These are phyloP conservation scores for Corymbia maculata DNA, from an alignment of 345 rosid genomes.

Conservation along the genomic window DNA sequence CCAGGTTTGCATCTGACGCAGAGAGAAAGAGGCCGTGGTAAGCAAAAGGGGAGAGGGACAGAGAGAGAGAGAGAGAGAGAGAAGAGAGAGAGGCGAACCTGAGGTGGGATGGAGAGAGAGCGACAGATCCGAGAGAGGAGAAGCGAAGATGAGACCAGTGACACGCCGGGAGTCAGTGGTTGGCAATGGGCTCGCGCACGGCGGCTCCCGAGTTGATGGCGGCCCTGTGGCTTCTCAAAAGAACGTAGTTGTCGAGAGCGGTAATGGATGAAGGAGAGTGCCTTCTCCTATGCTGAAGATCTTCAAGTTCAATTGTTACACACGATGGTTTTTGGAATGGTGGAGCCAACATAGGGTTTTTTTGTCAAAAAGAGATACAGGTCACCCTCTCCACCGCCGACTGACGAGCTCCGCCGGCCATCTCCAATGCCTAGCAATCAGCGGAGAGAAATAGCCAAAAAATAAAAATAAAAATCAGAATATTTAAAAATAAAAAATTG, in stretches of 20 bases:
- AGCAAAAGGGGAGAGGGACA: background rate
- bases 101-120: background rate
- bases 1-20: background rate
- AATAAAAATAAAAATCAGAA: rapidly evolving
- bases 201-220: background rate
- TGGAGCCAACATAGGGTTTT: background rate
- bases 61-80: background rate
- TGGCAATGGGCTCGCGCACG: background rate
- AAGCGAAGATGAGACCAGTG: background rate
- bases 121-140: background rate
- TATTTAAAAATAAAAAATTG: rapidly evolving
- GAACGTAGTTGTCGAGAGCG: background rate
- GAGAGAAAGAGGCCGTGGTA: background rate
- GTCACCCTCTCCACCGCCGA: rapidly evolving
- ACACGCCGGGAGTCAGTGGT: background rate
- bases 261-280: background rate
- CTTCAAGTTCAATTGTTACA: background rate
- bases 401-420: rapidly evolving
- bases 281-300: background rate
- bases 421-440: background rate
- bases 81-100: background rate
- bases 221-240: background rate
- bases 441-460: background rate
- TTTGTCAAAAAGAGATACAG: background rate
- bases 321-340: background rate